Conservation (phyloP, 306 rosid species). For the Sicyos edulis region DNA sequence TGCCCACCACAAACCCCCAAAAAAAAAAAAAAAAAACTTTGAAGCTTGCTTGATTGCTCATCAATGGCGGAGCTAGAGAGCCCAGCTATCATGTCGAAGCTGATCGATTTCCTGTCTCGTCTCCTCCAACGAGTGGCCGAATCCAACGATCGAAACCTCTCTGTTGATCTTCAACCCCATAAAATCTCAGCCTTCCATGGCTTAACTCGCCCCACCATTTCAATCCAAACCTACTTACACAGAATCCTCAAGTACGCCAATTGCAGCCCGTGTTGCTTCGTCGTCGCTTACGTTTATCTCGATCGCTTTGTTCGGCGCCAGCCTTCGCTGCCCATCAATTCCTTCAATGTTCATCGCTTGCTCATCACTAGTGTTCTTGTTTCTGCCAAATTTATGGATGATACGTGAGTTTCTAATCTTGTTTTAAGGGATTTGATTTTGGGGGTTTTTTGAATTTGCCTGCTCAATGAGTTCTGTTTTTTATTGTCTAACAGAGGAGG, state of each 20-base stretch:
- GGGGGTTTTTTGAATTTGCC: neutral
- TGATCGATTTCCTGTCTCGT: slow-evolving; percentile 68
- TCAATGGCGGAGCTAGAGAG: slow-evolving; percentile 81
- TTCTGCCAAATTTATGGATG: slow-evolving; percentile 98
- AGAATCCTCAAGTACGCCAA: slow-evolving; percentile 92
- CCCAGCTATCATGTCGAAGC: slow-evolving; percentile 60
- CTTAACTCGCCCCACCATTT: slow-evolving; percentile 62
- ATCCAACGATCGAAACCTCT: slow-evolving; percentile 54
- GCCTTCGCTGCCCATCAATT: slow-evolving; percentile 66
- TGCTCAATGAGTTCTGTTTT: neutral
- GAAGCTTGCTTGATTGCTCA: slow-evolving; percentile 7
- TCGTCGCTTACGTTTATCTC: slow-evolving; percentile 82
- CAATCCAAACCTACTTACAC: slow-evolving; percentile 70
- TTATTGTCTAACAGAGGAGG: neutral
- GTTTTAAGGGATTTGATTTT: neutral
- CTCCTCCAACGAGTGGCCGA: slow-evolving; percentile 72
- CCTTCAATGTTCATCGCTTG: slow-evolving; percentile 78
- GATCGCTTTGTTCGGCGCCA: slow-evolving; percentile 83
- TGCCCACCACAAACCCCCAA: neutral
- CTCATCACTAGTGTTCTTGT: slow-evolving; percentile 89
- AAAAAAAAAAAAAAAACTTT: too few species aligned
- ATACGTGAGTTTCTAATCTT: slow-evolving; percentile 50
- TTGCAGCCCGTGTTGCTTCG: slow-evolving; percentile 81
- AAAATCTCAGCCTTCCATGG: slow-evolving; percentile 87
- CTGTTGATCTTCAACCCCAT: slow-evolving; percentile 32